phyloP scores from a whole-genome alignment of 257 asterid species.

The Hygrophila difformis region DNA sequence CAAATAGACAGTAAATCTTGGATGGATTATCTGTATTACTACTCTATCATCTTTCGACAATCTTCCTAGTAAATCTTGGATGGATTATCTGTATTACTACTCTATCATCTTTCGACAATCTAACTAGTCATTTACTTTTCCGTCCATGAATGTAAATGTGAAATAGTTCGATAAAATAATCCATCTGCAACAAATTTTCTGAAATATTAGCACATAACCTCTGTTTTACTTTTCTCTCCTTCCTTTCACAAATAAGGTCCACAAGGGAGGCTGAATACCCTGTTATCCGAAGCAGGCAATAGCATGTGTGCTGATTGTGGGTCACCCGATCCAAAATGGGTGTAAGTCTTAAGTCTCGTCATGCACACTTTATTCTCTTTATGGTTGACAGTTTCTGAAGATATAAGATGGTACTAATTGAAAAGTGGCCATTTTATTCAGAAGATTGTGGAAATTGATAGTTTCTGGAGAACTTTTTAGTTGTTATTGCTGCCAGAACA shows the following conservation, averaged over 20 bases:
- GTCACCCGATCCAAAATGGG: slow-evolving; percentile 91
- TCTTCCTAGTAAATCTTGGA: too few species aligned
- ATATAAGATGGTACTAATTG: not conserved
- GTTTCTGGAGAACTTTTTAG: not conserved
- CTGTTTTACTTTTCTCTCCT: slow-evolving; percentile 1
- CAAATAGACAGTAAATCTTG: too few species aligned
- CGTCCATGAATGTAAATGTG: too few species aligned
- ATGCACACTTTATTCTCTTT: not conserved
- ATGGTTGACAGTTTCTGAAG: not conserved
- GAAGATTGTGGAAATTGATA: not conserved
- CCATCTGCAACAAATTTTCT: not conserved
- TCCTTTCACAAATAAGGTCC: slow-evolving; percentile 39
- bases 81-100: too few species aligned
- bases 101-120: too few species aligned
- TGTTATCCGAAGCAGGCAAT: slow-evolving; percentile 56
- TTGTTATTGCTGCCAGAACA: not conserved
- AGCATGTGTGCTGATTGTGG: slow-evolving; percentile 84
- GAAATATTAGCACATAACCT: not conserved
- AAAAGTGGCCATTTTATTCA: not conserved
- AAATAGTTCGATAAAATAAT: not conserved
- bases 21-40: too few species aligned
- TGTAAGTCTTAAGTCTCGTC: slow-evolving; percentile 38
- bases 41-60: too few species aligned
- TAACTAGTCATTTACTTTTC: too few species aligned
- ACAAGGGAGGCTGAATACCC: slow-evolving; percentile 45